Percentiles rank a stretch among this genome's conserved stretches.
Evolutionary conservation across 163 green algal genomes (phyloP).

Genomic region (Prototheca cutis): DNA sequence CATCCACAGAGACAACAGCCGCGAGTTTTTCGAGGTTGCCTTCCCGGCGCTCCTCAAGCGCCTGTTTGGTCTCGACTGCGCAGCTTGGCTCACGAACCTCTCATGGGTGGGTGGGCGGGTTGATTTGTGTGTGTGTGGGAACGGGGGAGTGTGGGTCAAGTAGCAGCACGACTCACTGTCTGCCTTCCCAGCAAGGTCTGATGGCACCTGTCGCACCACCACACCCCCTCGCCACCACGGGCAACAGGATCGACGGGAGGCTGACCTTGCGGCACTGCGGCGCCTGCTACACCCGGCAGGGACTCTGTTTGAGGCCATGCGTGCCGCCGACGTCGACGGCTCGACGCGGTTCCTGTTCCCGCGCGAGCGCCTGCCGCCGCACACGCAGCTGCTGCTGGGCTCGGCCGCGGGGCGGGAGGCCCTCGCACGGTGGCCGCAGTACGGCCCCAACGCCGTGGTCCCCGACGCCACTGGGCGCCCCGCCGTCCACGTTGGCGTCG

Average conservation of each 20-base stretch:
- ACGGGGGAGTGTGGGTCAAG: neutral
- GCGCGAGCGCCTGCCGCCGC: constrained; percentile 58
- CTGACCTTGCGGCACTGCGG: constrained; percentile 48
- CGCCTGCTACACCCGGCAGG: constrained; percentile 58
- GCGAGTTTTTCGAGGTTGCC: constrained; percentile 74
- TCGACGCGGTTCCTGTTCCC: constrained; percentile 71
- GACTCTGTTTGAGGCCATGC: constrained; percentile 57
- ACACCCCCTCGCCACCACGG: neutral
- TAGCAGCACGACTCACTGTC: neutral
- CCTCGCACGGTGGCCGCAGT: constrained; percentile 68
- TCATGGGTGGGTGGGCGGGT: constrained; percentile 26
- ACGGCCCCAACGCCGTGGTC: constrained; percentile 28
- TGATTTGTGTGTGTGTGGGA: neutral
- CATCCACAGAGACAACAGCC: constrained; percentile 64
- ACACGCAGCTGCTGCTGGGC: constrained; percentile 66
- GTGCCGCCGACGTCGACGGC: constrained; percentile 54
- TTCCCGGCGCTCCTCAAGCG: constrained; percentile 67
- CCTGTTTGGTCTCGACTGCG: constrained; percentile 71
- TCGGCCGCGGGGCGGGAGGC: constrained; percentile 30
- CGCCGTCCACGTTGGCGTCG: constrained; percentile 52
- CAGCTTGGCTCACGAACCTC: constrained; percentile 56
- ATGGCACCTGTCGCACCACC: neutral
- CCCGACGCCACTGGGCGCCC: constrained; percentile 19
- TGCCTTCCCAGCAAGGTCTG: neutral
- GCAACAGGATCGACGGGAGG: constrained; percentile 26